Conservation (phyloP, 2,329 filamentous ascomycete species). For the Chaetomium olivaceum region DNA sequence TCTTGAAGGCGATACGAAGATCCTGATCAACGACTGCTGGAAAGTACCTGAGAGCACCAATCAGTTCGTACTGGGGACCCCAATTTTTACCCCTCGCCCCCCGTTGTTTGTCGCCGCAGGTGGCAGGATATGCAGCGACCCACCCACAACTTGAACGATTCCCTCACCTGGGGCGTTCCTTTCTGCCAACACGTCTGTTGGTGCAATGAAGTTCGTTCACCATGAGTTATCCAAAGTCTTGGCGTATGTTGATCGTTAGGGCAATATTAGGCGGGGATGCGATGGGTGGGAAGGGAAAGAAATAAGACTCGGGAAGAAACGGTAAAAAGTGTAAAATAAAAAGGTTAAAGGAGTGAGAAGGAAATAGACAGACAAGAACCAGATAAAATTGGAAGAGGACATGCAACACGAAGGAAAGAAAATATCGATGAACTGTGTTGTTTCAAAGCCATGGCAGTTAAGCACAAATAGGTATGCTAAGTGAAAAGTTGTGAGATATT, state of each 20-base stretch:
- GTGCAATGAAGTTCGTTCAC: too few relatives aligned
- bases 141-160: not conserved
- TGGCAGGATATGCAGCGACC: not conserved
- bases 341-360: too few relatives aligned
- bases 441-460: not conserved
- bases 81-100: not conserved
- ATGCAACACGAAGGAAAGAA: not conserved
- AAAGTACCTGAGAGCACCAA: not conserved
- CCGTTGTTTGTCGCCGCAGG: not conserved
- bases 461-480: not conserved
- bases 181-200: too few relatives aligned
- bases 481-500: not conserved
- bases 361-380: not conserved
- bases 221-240: too few relatives aligned
- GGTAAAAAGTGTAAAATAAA: too few relatives aligned
- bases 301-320: too few relatives aligned
- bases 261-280: too few relatives aligned
- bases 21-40: not conserved
- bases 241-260: too few relatives aligned
- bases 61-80: not conserved
- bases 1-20: not conserved
- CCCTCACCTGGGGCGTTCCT: not conserved
- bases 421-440: too few relatives aligned
- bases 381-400: not conserved
- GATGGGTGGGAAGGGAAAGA: too few relatives aligned